Evolutionary conservation across 2,329 filamentous ascomycete genomes (phyloP).

Genomic region (Balansia obtecta): DNA sequence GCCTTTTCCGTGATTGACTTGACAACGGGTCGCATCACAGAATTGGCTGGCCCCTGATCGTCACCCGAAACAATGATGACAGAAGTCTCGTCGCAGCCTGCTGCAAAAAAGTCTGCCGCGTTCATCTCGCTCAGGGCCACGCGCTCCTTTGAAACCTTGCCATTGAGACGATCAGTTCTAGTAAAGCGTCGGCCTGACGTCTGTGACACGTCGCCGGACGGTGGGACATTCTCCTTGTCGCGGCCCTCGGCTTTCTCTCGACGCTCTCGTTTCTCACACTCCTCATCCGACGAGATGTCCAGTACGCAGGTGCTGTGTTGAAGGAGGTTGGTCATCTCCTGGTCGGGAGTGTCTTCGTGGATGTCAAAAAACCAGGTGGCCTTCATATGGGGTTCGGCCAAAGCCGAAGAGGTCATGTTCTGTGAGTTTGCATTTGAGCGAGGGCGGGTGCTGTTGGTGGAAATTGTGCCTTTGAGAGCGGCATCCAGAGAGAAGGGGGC

Average conservation of each 20-base stretch:
- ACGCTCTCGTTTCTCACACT: conserved; percentile 43
- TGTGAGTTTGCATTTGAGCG: conserved; percentile 19
- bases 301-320: conserved; percentile 80
- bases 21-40: neutral
- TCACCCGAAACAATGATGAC: conserved; percentile 52
- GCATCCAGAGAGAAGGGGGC: conserved; percentile 76
- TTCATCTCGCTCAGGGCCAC: conserved; percentile 55
- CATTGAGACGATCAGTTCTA: conserved; percentile 24
- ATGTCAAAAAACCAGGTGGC: conserved; percentile 86
- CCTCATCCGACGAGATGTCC: conserved; percentile 84
- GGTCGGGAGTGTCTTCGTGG: conserved; percentile 80
- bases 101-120: conserved; percentile 53
- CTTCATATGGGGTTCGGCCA: conserved; percentile 38
- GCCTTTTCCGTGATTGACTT: conserved; percentile 3
- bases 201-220: conserved; percentile 51
- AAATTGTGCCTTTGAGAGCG: conserved; percentile 65
- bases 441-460: conserved; percentile 41
- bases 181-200: conserved; percentile 27
- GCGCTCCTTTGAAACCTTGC: conserved; percentile 54
- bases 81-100: conserved; percentile 50
- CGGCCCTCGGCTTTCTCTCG: conserved; percentile 44
- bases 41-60: conserved; percentile 25
- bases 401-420: conserved; percentile 12
- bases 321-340: conserved; percentile 84
- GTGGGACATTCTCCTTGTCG: conserved; percentile 91